phyloP scores from a whole-genome alignment of 2,329 filamentous ascomycete species.

The Didymella lethalis region DNA sequence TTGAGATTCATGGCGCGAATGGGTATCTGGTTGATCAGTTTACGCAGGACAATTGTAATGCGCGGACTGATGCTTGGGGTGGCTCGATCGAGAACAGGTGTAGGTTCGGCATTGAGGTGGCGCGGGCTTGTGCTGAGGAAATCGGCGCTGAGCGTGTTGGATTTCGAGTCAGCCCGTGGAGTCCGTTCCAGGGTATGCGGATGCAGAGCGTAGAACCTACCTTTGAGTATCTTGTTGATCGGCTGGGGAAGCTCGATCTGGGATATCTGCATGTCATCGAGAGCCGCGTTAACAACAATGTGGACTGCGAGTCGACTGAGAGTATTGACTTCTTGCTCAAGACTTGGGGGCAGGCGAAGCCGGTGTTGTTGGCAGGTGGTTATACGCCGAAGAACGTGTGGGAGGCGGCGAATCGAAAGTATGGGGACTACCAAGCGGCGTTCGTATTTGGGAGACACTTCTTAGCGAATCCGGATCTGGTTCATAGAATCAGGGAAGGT shows the following conservation, averaged over 20 bases:
- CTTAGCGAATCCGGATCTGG: slow-evolving; percentile 53
- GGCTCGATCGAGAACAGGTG: slow-evolving; percentile 60
- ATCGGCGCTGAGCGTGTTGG: slow-evolving; percentile 65
- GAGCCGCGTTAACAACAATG: slow-evolving; percentile 59
- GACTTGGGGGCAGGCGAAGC: slow-evolving; percentile 22
- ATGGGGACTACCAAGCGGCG: slow-evolving; percentile 50
- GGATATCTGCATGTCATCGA: slow-evolving; percentile 62
- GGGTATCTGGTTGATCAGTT: slow-evolving; percentile 74
- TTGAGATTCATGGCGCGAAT: slow-evolving; percentile 65
- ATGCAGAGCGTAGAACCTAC: slow-evolving; percentile 69
- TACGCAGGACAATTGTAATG: slow-evolving; percentile 65
- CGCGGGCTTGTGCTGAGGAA: slow-evolving; percentile 58
- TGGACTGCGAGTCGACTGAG: slow-evolving; percentile 34
- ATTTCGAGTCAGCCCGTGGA: slow-evolving; percentile 68
- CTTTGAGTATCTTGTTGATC: slow-evolving; percentile 64
- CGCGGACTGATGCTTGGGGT: slow-evolving; percentile 58
- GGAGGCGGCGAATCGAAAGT: slow-evolving; percentile 44
- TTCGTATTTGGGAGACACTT: slow-evolving; percentile 56
- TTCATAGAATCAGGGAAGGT: neutral
- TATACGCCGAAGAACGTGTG: slow-evolving; percentile 46
- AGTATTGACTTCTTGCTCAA: slow-evolving; percentile 32
- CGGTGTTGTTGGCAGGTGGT: slow-evolving; percentile 50
- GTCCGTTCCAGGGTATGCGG: slow-evolving; percentile 67
- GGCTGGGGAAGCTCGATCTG: slow-evolving; percentile 61
- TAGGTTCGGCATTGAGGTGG: slow-evolving; percentile 61